Evolutionary conservation across 73 alveolate species (phyloP), one percentile per base, ranked within the genome.

Genomic region (Breviolum minutum): DNA sequence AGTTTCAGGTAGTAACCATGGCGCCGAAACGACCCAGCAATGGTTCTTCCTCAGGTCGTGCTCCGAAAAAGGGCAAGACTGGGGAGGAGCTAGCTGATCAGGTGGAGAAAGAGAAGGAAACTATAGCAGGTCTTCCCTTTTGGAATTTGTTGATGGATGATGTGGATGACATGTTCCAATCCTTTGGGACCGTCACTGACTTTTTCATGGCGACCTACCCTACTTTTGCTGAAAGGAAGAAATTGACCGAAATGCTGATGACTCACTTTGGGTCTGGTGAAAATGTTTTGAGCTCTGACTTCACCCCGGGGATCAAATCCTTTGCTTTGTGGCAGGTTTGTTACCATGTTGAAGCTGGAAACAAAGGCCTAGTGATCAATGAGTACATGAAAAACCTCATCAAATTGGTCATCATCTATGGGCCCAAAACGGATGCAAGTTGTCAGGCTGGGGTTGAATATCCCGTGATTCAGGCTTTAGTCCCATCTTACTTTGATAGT

Each of bases 1-100:
- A 8, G 48, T 30, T 17, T 27, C 27, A n/a, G 27, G 24, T 30
- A 13, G 24, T 29, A 7, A 6, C 64, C 64, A 79, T 79, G 87
- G 87, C 64, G 26, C n/a, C n/a, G n/a, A 79, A 79, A 13, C 24
- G 87, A 5, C 87, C 87, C 87, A 79, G 87, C 87, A 73, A 73
- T 24, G 82, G 82, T 20, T 71, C 81, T 5, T 30, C 87, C 87
- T 79, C 87, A 12, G 63, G 26, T 7, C 24, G 29, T 62, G 64
- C 87, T 0, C 27, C 87, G 30, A 79, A 79, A 63, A 79, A 79
- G 64, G 64, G 64, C 62, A 79, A 77, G 63, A 63, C 86, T 77
- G 60, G 5, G 5, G 87, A 79, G 62, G 77, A 68, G n/a, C 63
- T 79, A 13, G 24, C 64, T 22, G 87, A 79, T 30, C 29, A 20